These are phyloP conservation scores for Gardenia jasminoides DNA, from an alignment of 257 asterid genomes.

Conservation along the genomic window DNA sequence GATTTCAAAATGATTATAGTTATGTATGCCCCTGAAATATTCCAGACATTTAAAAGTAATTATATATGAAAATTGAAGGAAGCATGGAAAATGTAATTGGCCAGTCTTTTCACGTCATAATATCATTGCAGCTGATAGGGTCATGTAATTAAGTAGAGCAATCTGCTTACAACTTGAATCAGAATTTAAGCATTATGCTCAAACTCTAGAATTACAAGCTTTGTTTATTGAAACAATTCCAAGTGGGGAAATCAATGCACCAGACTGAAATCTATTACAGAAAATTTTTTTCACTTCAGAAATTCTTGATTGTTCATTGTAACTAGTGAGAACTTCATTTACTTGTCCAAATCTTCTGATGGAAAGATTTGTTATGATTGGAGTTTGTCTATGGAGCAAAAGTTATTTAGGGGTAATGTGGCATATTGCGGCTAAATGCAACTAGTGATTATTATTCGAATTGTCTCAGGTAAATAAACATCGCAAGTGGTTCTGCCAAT, in stretches of 20 bases:
- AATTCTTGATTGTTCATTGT: neutral
- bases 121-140: neutral
- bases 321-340: neutral
- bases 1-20: too few species aligned
- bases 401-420: neutral
- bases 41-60: neutral
- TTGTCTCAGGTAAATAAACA: neutral
- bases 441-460: neutral
- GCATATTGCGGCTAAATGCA: neutral
- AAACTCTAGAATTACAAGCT: neutral
- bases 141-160: neutral
- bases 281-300: neutral
- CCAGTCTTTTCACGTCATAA: neutral
- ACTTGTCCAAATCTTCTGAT: neutral
- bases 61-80: neutral
- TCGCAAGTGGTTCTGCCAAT: neutral
- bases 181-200: neutral
- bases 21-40: neutral
- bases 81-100: neutral
- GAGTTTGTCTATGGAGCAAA: neutral
- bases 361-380: neutral
- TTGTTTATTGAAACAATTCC: neutral
- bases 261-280: neutral
- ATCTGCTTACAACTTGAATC: neutral
- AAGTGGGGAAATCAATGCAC: neutral